Evolutionary conservation across 2,329 filamentous ascomycete genomes (phyloP).

Genomic region (Calonectria crousiana): DNA sequence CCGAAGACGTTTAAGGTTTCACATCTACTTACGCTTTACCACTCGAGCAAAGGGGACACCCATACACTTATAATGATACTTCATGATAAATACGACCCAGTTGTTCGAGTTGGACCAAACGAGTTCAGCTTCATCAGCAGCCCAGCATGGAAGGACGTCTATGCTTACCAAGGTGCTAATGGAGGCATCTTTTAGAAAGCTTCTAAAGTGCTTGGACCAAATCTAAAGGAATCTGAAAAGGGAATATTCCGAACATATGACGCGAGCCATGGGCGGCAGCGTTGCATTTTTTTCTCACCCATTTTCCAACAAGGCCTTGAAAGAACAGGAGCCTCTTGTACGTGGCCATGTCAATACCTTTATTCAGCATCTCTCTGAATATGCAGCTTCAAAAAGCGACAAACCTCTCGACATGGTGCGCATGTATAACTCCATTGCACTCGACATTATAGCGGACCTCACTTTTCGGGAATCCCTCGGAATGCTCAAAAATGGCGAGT

Average conservation of each 20-base stretch:
- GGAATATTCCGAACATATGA: background rate
- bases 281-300: background rate
- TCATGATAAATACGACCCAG: background rate
- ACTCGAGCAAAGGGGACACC: background rate
- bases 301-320: background rate
- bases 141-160: background rate
- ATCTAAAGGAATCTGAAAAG: background rate
- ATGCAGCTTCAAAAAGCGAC: background rate
- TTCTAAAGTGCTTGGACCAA: background rate
- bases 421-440: background rate
- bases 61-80: background rate
- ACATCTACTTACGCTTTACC: background rate
- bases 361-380: background rate
- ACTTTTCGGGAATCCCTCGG: background rate
- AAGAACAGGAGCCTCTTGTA: background rate
- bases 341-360: background rate
- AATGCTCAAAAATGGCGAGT: background rate
- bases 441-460: background rate
- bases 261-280: background rate
- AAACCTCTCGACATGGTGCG: background rate
- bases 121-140: background rate
- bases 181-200: background rate
- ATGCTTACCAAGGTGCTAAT: background rate
- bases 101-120: background rate
- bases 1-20: background rate